Percentiles rank a stretch among this genome's conserved stretches.
Conservation (phyloP, 345 rosid genomes). For the Eucalyptus coolabah region DNA sequence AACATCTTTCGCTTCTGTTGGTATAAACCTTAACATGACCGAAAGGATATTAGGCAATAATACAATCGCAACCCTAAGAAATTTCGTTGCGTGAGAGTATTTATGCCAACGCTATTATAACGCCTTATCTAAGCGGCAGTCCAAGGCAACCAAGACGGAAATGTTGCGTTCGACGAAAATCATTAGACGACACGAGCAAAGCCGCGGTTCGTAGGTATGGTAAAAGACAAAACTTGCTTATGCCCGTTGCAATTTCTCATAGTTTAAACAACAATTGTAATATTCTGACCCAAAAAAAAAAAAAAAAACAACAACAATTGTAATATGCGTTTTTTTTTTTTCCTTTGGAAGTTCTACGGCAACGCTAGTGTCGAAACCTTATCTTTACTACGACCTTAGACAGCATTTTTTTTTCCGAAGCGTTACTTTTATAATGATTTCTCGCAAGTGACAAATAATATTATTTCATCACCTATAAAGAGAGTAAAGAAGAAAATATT, state of each 20-base stretch:
- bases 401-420: too few species aligned
- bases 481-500: background rate
- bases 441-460: background rate
- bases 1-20: background rate
- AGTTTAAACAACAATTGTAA: background rate
- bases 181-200: background rate
- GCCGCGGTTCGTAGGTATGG: background rate
- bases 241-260: background rate
- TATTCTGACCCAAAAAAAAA: background rate
- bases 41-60: background rate
- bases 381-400: background rate
- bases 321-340: background rate
- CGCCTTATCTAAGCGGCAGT: background rate
- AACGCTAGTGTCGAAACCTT: background rate
- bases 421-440: too few species aligned
- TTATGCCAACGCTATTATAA: background rate
- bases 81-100: background rate
- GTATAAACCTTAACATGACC: background rate
- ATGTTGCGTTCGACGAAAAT: background rate
- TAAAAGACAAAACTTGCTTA: background rate
- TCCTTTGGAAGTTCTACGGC: background rate
- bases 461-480: background rate
- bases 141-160: background rate
- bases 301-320: background rate
- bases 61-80: background rate